A percentile compares a stretch with the other conserved stretches of the same genome.
These are phyloP conservation scores for Juncus effusus DNA, from an alignment of 176 grass and related monocot species.

Conservation along the genomic window DNA sequence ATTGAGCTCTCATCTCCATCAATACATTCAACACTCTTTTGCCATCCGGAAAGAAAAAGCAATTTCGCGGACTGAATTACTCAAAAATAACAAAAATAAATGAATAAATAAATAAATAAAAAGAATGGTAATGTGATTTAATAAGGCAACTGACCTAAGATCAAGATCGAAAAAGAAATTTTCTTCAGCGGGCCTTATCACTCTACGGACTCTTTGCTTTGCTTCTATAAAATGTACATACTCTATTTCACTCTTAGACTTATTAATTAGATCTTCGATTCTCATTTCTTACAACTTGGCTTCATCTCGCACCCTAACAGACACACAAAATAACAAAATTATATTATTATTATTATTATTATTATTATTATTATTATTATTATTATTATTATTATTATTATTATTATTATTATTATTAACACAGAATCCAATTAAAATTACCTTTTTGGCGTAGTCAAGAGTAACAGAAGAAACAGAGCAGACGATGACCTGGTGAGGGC, in stretches of 20 bases:
- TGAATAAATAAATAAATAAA: slow-evolving; percentile 2
- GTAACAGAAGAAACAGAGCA: slow-evolving; percentile 69
- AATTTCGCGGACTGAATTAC: slow-evolving; percentile 75
- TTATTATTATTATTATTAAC: slow-evolving; percentile 46
- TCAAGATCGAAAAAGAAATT: slow-evolving; percentile 99
- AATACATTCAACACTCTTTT: slow-evolving; percentile 91
- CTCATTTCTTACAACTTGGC: slow-evolving; percentile 47
- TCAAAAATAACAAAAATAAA: neutral
- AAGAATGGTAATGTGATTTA: slow-evolving; percentile 3
- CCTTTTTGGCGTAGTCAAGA: slow-evolving; percentile 67
- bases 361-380: no score
- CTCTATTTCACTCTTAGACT: slow-evolving; percentile 54
- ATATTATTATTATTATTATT: no score
- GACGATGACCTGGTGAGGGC: slow-evolving; percentile 93
- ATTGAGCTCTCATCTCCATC: slow-evolving; percentile 71
- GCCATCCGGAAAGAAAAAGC: slow-evolving; percentile 96
- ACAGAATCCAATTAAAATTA: slow-evolving; percentile 88
- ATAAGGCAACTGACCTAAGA: slow-evolving; percentile 86
- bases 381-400: no score
- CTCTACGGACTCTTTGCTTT: slow-evolving; percentile 91
- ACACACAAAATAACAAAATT: slow-evolving; percentile 32
- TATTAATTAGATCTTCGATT: slow-evolving; percentile 44
- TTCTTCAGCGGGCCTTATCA: slow-evolving; percentile 71
- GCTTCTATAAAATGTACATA: slow-evolving; percentile 72
- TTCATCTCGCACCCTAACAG: slow-evolving; percentile 68